These are phyloP conservation scores for Clathrospora elynae DNA, from an alignment of 2,329 filamentous ascomycete species.

Conservation along the genomic window DNA sequence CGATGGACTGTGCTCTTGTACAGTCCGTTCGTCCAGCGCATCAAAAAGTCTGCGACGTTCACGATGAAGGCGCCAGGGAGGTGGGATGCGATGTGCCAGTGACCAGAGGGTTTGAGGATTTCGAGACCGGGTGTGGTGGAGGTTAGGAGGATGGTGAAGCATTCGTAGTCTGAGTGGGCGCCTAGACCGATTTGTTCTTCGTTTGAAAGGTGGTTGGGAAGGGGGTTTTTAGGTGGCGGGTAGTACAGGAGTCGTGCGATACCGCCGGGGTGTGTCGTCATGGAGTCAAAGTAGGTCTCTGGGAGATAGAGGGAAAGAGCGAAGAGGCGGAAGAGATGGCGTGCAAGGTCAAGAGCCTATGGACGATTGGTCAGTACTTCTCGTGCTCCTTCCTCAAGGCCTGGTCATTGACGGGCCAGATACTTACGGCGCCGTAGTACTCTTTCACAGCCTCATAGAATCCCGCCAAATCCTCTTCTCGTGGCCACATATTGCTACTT, in stretches of 20 bases:
- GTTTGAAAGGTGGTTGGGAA: slow-evolving; percentile 2
- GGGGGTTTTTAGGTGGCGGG: slow-evolving; percentile 35
- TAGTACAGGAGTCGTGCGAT: slow-evolving; percentile 51
- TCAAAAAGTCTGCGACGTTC: slow-evolving; percentile 60
- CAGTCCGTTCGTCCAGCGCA: slow-evolving; percentile 57
- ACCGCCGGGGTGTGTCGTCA: slow-evolving; percentile 50
- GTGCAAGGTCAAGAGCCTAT: slow-evolving; percentile 45
- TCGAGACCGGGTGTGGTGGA: slow-evolving; percentile 40
- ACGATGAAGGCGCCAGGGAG: slow-evolving; percentile 55
- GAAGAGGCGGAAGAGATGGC: slow-evolving; percentile 51
- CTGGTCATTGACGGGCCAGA: background rate
- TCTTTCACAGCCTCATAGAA: slow-evolving; percentile 47
- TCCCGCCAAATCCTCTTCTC: slow-evolving; percentile 47
- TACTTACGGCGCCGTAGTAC: slow-evolving; percentile 47
- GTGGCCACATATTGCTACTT: slow-evolving; percentile 50
- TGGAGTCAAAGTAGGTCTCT: slow-evolving; percentile 49
- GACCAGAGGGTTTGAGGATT: slow-evolving; percentile 38
- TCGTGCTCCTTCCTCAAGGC: background rate
- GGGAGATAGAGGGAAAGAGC: slow-evolving; percentile 47
- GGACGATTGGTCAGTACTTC: background rate
- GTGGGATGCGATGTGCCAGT: slow-evolving; percentile 45
- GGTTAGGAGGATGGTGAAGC: slow-evolving; percentile 43
- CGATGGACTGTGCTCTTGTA: slow-evolving; percentile 59
- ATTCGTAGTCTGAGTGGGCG: slow-evolving; percentile 46
- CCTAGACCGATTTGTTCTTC: slow-evolving; percentile 47